Evolutionary conservation across 148 eudicot genomes (phyloP).

Genomic region (Diospyros kaki): DNA sequence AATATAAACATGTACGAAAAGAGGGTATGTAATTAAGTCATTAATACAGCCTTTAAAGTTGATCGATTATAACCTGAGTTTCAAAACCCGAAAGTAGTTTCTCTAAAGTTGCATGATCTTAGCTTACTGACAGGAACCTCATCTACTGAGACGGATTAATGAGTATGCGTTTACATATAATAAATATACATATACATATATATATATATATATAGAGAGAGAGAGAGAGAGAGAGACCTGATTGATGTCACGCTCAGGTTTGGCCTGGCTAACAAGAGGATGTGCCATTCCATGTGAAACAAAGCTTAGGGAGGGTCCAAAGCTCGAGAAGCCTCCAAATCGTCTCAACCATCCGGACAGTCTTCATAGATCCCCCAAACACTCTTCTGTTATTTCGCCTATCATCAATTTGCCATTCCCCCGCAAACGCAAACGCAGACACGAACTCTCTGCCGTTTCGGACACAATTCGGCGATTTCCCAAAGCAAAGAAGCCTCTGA

Average conservation of each 20-base stretch:
- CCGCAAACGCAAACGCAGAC: too few relatives aligned
- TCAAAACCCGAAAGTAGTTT: too few relatives aligned
- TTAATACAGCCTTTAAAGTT: too few relatives aligned
- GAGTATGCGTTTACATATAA: too few relatives aligned
- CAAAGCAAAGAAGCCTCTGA: not conserved
- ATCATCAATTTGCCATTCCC: constrained; percentile 40
- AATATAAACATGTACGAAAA: too few relatives aligned
- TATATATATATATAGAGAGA: not conserved
- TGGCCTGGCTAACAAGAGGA: constrained; percentile 60
- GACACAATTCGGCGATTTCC: not conserved
- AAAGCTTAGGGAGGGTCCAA: constrained; percentile 27
- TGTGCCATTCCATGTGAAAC: constrained; percentile 98
- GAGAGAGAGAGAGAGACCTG: constrained; percentile 37
- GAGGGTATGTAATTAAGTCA: too few relatives aligned
- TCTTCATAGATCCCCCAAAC: constrained; percentile 63
- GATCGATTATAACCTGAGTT: too few relatives aligned
- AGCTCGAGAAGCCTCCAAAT: constrained; percentile 13
- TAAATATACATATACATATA: not conserved
- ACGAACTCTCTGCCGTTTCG: not conserved
- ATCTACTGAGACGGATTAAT: too few relatives aligned
- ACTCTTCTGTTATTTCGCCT: constrained; percentile 24
- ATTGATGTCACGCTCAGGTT: constrained; percentile 72
- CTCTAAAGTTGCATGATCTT: too few relatives aligned
- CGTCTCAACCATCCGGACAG: constrained; percentile 38
- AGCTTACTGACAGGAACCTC: too few relatives aligned